Percentiles rank a stretch among this genome's conserved stretches.
phyloP scores from a whole-genome alignment of 768 basidiomycete species.

The Myochromella boudieri region DNA sequence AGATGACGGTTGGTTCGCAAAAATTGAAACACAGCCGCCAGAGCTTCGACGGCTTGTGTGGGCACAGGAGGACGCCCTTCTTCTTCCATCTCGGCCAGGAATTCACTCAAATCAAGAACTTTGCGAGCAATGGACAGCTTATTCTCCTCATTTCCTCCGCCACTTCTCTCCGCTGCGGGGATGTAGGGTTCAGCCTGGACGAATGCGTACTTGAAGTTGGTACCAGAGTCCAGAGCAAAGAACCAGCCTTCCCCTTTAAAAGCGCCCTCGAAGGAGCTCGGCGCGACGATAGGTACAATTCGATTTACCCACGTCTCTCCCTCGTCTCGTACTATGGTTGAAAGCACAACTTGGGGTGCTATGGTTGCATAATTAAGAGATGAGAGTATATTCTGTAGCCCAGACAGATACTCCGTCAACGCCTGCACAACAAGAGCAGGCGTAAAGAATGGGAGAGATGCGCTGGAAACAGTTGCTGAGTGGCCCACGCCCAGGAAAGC shows the following conservation, averaged over 20 bases:
- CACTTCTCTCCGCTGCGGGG: neutral
- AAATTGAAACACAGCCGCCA: conserved; percentile 14
- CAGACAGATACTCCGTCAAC: conserved; percentile 15
- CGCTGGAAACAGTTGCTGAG: neutral
- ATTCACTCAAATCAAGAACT: conserved; percentile 14
- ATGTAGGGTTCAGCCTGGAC: neutral
- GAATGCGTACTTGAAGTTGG: neutral
- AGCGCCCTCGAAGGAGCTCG: neutral
- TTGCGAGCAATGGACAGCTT: neutral
- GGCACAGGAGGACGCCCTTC: conserved; percentile 22
- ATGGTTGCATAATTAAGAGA: neutral
- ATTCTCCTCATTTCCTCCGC: neutral
- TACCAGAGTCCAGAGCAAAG: conserved; percentile 10
- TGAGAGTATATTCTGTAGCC: neutral
- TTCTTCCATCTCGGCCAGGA: conserved; percentile 20
- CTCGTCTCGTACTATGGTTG: conserved; percentile 11
- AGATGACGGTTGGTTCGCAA: neutral
- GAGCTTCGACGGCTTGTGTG: conserved; percentile 14
- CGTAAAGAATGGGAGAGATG: conserved; percentile 25
- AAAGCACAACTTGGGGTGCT: conserved; percentile 15
- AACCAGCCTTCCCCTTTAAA: conserved; percentile 18
- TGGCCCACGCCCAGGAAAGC: conserved; percentile 7
- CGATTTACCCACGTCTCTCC: conserved; percentile 19
- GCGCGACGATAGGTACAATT: conserved; percentile 16
- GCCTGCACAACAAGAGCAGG: conserved; percentile 25